Evolutionary conservation across 2,329 filamentous ascomycete genomes (phyloP).

Genomic region (Ramichloridium luteum): DNA sequence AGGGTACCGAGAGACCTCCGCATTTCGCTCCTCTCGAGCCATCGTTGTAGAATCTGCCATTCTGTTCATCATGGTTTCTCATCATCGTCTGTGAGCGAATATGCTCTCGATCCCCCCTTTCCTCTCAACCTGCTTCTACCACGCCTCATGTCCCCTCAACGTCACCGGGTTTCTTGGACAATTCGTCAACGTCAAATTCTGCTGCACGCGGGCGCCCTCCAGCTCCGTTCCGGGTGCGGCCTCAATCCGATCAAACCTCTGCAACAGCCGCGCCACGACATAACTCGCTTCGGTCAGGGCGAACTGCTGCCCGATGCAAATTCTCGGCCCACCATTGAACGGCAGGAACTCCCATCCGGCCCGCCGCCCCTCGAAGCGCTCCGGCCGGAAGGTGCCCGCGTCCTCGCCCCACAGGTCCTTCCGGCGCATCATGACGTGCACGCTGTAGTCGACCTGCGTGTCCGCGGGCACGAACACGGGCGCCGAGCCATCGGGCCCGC

Average conservation of each 20-base stretch:
- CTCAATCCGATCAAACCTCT: constrained; percentile 22
- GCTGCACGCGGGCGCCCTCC: constrained; percentile 10
- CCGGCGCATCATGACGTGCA: constrained; percentile 27
- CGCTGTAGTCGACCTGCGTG: constrained; percentile 20
- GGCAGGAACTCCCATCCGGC: constrained; percentile 26
- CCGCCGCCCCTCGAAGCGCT: constrained; percentile 22
- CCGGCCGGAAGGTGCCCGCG: constrained; percentile 28
- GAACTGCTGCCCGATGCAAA: constrained; percentile 75
- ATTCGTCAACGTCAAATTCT: constrained; percentile 20
- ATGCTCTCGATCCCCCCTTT: no score
- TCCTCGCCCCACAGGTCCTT: constrained; percentile 28
- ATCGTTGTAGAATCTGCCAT: no score
- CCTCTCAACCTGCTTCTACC: no score
- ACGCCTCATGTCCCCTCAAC: constrained; percentile 17
- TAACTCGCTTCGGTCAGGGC: constrained; percentile 36
- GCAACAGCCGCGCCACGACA: constrained; percentile 20
- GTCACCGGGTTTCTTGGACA: constrained; percentile 17
- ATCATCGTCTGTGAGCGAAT: no score
- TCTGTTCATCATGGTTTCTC: no score
- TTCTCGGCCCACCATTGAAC: constrained; percentile 45
- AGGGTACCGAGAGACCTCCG: no score
- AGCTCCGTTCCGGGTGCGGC: constrained; percentile 11
- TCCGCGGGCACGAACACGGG: constrained; percentile 38
- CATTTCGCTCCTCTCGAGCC: no score
- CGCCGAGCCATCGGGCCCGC: constrained; percentile 38